These are phyloP conservation scores for Zasmidium citrigriseum DNA, from an alignment of 2,329 filamentous ascomycete species.

Conservation along the genomic window DNA sequence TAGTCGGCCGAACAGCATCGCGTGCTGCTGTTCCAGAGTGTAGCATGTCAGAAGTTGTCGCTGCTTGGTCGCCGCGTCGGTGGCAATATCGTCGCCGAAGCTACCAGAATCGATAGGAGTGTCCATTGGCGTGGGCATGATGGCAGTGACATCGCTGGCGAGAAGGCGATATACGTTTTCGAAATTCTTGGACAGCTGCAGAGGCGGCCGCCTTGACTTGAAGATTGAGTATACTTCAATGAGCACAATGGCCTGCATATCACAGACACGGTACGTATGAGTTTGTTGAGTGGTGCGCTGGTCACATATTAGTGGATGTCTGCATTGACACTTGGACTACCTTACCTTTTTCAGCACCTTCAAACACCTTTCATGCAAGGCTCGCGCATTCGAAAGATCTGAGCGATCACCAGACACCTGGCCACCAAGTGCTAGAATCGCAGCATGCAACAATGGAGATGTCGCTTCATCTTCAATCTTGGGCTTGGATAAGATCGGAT, in stretches of 20 bases:
- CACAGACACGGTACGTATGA: conserved; percentile 35
- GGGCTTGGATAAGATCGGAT: conserved; percentile 46
- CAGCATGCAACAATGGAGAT: conserved; percentile 47
- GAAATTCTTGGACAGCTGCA: conserved; percentile 40
- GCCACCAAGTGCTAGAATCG: conserved; percentile 47
- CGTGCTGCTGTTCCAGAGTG: conserved; percentile 44
- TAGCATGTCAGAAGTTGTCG: conserved; percentile 45
- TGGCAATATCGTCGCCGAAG: neutral
- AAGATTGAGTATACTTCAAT: conserved; percentile 46
- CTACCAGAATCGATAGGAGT: neutral
- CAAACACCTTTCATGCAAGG: conserved; percentile 44
- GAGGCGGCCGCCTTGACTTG: conserved; percentile 41
- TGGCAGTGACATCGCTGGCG: conserved; percentile 8
- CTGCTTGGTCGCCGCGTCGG: conserved; percentile 15
- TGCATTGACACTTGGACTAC: neutral
- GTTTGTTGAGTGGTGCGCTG: conserved; percentile 22
- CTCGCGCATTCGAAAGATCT: conserved; percentile 38
- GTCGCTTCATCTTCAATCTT: conserved; percentile 37
- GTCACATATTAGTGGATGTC: conserved; percentile 3
- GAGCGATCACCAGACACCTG: conserved; percentile 36
- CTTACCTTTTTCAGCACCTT: conserved; percentile 39
- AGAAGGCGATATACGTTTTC: conserved; percentile 34
- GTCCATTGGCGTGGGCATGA: neutral
- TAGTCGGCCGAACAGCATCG: conserved; percentile 28
- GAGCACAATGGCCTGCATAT: conserved; percentile 48